Evolutionary conservation across 495 filamentous ascomycete species (phyloP).

Genomic region (Bacidia rubella): DNA sequence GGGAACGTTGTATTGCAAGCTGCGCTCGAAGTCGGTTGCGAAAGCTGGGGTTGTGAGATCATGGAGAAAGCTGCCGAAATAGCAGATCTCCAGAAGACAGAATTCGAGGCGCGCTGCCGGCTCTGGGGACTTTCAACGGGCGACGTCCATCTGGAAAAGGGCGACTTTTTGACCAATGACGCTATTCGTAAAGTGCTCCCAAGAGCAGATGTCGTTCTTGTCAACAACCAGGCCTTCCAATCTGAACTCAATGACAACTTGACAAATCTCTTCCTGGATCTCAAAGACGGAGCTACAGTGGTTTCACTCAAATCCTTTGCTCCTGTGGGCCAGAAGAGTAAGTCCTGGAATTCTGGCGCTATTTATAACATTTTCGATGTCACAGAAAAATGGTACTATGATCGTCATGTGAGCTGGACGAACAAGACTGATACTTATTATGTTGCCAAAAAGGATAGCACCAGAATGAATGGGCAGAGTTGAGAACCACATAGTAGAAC

Average conservation of each 20-base stretch:
- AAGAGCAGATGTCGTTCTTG: conserved; percentile 79
- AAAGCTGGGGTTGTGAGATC: conserved; percentile 94
- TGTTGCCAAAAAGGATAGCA: conserved; percentile 71
- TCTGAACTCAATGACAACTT: conserved; percentile 73
- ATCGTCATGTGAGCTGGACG: conserved; percentile 83
- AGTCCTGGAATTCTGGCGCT: conserved; percentile 53
- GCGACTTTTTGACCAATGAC: conserved; percentile 69
- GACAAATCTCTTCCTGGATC: conserved; percentile 80
- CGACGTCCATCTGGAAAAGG: conserved; percentile 62
- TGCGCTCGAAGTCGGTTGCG: conserved; percentile 81
- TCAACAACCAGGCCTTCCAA: conserved; percentile 94
- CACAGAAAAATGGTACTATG: conserved; percentile 62
- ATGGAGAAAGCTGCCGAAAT: conserved; percentile 78
- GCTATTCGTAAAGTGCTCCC: conserved; percentile 58
- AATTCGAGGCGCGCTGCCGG: conserved; percentile 70
- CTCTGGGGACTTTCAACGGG: conserved; percentile 82
- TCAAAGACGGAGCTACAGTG: conserved; percentile 82
- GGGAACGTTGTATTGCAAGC: conserved; percentile 93
- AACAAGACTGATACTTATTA: conserved; percentile 70
- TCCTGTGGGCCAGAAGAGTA: conserved; percentile 53
- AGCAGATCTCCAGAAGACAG: conserved; percentile 71
- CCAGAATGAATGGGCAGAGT: conserved; percentile 31
- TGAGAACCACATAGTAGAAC: too few relatives aligned
- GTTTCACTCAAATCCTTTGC: conserved; percentile 77
- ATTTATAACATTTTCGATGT: conserved; percentile 68